These are phyloP conservation scores for Candida nanaspora DNA, from an alignment of 805 yeast species.

Conservation along the genomic window DNA sequence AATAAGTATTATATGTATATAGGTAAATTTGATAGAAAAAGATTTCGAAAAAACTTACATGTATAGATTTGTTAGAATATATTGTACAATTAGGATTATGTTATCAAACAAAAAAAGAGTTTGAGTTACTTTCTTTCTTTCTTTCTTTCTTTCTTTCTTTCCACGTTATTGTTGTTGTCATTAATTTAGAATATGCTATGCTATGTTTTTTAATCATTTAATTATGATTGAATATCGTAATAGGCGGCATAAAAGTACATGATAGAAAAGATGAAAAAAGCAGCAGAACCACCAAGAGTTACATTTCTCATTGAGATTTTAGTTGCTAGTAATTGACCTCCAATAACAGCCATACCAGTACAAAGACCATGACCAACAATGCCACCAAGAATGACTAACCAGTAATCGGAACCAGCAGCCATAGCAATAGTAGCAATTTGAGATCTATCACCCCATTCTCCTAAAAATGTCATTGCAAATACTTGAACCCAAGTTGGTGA, in stretches of 20 bases:
- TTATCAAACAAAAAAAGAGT: too few relatives aligned
- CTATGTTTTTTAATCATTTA: neutral
- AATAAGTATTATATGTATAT: too few relatives aligned
- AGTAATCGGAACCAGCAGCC: slow-evolving; percentile 94
- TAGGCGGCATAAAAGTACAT: slow-evolving; percentile 71
- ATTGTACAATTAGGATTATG: slow-evolving; percentile 2
- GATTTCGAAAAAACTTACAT: too few relatives aligned
- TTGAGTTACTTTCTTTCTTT: too few relatives aligned
- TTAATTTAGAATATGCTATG: too few relatives aligned
- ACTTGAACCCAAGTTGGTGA: slow-evolving; percentile 94
- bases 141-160: too few relatives aligned
- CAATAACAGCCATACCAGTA: slow-evolving; percentile 84
- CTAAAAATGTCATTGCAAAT: slow-evolving; percentile 90
- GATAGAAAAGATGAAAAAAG: slow-evolving; percentile 77
- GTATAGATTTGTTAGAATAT: neutral
- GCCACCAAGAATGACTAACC: slow-evolving; percentile 85
- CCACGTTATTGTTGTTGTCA: too few relatives aligned
- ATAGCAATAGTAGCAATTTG: slow-evolving; percentile 97
- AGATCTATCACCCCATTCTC: slow-evolving; percentile 99
- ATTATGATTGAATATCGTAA: slow-evolving; percentile 18
- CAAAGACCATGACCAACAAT: slow-evolving; percentile 84
- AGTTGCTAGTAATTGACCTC: slow-evolving; percentile 87
- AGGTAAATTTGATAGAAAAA: too few relatives aligned
- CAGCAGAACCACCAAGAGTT: slow-evolving; percentile 83
- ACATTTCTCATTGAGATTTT: slow-evolving; percentile 87